Percentiles rank a stretch among this genome's conserved stretches.
phyloP scores from a whole-genome alignment of 208 protist species.

The Crithidia fasciculata region DNA sequence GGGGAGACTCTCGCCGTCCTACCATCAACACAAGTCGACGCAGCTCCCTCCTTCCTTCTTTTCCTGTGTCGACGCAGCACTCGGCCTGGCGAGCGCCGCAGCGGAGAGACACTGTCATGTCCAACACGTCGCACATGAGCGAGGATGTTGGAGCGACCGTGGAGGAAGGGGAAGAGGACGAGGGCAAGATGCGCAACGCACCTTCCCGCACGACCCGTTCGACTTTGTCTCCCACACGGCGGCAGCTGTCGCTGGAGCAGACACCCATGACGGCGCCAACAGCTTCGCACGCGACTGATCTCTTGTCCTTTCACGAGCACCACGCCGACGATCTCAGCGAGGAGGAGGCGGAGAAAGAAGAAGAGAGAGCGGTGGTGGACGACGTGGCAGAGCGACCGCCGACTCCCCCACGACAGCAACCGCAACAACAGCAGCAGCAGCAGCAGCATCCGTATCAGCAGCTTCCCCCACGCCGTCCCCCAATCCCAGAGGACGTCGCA shows the following conservation, averaged over 20 bases:
- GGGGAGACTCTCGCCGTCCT: background rate
- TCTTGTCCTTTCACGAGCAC: background rate
- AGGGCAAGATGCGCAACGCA: too few species aligned
- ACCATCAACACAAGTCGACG: background rate
- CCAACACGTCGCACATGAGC: slow-evolving; percentile 14
- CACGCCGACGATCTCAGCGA: background rate
- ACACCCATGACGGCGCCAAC: slow-evolving; percentile 1
- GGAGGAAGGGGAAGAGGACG: too few species aligned
- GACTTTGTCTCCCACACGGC: background rate
- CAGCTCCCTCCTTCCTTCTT: background rate
- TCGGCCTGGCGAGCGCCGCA: background rate
- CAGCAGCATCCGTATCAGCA: too few species aligned
- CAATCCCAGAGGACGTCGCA: too few species aligned
- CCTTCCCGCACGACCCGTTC: too few species aligned
- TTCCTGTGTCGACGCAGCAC: background rate
- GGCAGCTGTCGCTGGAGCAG: slow-evolving; percentile 31
- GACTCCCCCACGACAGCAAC: too few species aligned
- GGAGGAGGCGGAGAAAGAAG: background rate
- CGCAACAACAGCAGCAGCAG: too few species aligned
- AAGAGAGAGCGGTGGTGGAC: background rate
- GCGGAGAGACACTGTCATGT: background rate
- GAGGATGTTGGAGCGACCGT: background rate
- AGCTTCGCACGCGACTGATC: too few species aligned
- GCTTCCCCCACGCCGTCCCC: too few species aligned
- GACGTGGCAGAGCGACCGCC: too few species aligned